A percentile compares a stretch with the other conserved stretches of the same genome.
phyloP scores from a whole-genome alignment of 1,139 yeast genomes.

The Yarrowia galli region DNA sequence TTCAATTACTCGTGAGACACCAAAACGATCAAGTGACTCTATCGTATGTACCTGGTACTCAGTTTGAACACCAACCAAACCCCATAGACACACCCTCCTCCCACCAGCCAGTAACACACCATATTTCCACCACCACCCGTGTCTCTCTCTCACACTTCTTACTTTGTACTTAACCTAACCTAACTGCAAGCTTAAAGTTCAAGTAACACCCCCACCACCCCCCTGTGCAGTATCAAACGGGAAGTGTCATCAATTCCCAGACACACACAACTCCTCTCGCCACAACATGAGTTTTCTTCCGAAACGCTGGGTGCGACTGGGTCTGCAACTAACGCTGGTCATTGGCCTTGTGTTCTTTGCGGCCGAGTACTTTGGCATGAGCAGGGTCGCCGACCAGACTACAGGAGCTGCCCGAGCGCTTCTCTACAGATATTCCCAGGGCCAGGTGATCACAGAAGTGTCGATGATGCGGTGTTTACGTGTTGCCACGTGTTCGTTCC shows the following conservation, averaged over 20 bases:
- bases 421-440: constrained; percentile 46
- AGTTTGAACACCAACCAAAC: not conserved
- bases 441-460: constrained; percentile 49
- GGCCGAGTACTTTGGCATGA: constrained; percentile 23
- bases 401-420: constrained; percentile 40
- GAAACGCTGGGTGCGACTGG: constrained; percentile 31
- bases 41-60: too few species aligned
- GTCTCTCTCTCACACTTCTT: not conserved
- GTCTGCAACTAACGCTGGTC: constrained; percentile 6
- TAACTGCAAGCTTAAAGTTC: not conserved
- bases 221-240: too few species aligned
- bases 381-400: constrained; percentile 1
- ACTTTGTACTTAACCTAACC: not conserved
- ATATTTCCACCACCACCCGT: too few species aligned
- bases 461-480: constrained; percentile 46
- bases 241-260: too few species aligned
- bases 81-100: not conserved
- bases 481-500: constrained; percentile 40
- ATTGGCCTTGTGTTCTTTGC: constrained; percentile 7
- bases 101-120: too few species aligned
- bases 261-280: not conserved
- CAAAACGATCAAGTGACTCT: too few species aligned
- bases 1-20: too few species aligned
- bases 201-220: too few species aligned
- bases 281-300: constrained; percentile 7